Evolutionary conservation across 2,329 filamentous ascomycete genomes (phyloP).

Genomic region (Trichoderma koningii): DNA sequence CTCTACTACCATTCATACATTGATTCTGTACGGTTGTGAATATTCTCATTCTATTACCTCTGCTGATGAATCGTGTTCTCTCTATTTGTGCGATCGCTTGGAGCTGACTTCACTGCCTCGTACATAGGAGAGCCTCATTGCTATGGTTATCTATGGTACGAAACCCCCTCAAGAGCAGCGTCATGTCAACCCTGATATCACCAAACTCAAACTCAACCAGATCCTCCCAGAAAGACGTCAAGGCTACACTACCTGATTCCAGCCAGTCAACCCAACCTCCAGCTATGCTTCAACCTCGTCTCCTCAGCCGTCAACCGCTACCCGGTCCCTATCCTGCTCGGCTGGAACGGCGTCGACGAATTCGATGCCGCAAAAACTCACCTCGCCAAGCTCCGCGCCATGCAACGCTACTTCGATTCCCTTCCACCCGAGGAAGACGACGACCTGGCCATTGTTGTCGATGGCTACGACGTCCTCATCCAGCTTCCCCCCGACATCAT

Average conservation of each 20-base stretch:
- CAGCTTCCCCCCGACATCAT: conserved; percentile 66
- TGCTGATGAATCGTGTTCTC: background rate
- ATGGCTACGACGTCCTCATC: conserved; percentile 65
- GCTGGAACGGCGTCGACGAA: conserved; percentile 42
- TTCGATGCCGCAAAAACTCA: conserved; percentile 42
- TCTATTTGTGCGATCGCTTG: background rate
- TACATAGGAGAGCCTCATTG: conserved; percentile 16
- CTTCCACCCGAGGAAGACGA: conserved; percentile 44
- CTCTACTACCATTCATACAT: conserved; percentile 27
- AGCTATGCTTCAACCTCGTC: conserved; percentile 44
- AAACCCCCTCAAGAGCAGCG: background rate
- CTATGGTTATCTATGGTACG: conserved; percentile 5
- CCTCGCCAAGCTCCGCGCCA: conserved; percentile 44
- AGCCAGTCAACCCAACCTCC: conserved; percentile 41
- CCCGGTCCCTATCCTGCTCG: conserved; percentile 43
- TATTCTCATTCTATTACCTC: background rate
- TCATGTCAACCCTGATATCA: background rate
- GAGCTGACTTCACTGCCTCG: background rate
- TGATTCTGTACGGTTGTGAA: conserved; percentile 23
- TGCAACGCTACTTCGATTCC: conserved; percentile 40
- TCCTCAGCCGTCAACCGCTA: conserved; percentile 44
- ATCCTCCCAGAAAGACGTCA: conserved; percentile 31
- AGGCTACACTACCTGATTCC: conserved; percentile 45
- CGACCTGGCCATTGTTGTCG: conserved; percentile 65
- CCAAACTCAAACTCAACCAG: background rate